Conservation (phyloP, 495 filamentous ascomycete genomes). For the Penicillium chermesinum region DNA sequence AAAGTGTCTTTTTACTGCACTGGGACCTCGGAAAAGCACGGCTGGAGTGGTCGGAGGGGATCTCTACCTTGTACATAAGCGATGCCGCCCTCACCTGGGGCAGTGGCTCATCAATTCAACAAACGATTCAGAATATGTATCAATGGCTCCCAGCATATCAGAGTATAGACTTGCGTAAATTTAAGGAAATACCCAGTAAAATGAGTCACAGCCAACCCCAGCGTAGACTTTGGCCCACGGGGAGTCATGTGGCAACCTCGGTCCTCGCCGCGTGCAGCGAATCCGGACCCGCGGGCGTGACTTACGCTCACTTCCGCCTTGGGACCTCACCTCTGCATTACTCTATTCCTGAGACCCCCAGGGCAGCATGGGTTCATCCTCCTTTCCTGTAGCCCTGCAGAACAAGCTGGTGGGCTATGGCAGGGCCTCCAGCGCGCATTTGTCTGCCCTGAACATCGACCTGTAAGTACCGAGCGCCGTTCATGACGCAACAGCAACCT, state of each 20-base stretch:
- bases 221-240: no score
- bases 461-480: constrained; percentile 53
- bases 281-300: constrained; percentile 4
- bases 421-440: constrained; percentile 51
- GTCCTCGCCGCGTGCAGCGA: constrained; percentile 3
- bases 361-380: constrained; percentile 32
- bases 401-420: constrained; percentile 40
- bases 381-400: constrained; percentile 37
- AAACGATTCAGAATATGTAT: constrained; percentile 10
- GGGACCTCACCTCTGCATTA: constrained; percentile 4
- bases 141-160: background rate
- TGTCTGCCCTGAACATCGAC: constrained; percentile 68
- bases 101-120: constrained; percentile 15
- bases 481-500: constrained; percentile 8
- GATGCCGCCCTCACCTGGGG: constrained; percentile 13
- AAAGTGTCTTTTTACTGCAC: constrained; percentile 27
- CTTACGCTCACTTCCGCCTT: constrained; percentile 14
- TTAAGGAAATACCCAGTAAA: no score
- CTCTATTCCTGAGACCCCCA: constrained; percentile 6
- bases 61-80: constrained; percentile 38
- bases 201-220: no score
- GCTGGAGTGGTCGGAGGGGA: constrained; percentile 31
- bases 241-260: constrained; percentile 19
- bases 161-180: background rate
- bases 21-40: constrained; percentile 21